These are phyloP conservation scores for Fistulinella prunicolor DNA, from an alignment of 768 basidiomycete genomes.

Conservation along the genomic window DNA sequence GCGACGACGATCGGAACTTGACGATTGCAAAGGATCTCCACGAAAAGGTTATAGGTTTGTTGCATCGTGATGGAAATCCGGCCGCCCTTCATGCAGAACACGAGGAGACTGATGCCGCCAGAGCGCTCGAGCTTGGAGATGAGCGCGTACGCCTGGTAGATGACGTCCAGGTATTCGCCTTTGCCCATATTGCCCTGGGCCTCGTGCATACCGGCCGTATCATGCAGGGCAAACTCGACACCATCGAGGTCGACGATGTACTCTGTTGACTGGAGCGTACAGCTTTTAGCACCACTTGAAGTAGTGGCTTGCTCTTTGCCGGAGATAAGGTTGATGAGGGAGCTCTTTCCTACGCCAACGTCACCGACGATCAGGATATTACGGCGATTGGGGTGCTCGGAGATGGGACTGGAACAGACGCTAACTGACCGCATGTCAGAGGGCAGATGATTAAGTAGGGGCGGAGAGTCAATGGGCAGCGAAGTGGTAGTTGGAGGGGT, in stretches of 20 bases:
- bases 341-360: conserved; percentile 37
- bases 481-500: not conserved
- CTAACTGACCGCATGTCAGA: conserved; percentile 13
- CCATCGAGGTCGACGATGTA: conserved; percentile 21
- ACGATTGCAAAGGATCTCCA: conserved; percentile 37
- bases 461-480: conserved; percentile 1
- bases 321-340: conserved; percentile 39
- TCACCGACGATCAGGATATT: conserved; percentile 30
- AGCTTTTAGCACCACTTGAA: conserved; percentile 32
- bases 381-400: conserved; percentile 12
- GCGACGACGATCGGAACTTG: conserved; percentile 31
- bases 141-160: conserved; percentile 32
- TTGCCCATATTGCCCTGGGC: conserved; percentile 23
- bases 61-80: conserved; percentile 23
- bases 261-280: conserved; percentile 31
- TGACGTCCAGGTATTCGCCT: conserved; percentile 23
- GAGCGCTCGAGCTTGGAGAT: conserved; percentile 29
- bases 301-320: conserved; percentile 24
- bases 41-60: conserved; percentile 34
- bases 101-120: conserved; percentile 28
- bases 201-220: conserved; percentile 30
- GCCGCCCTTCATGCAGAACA: conserved; percentile 31
- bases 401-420: conserved; percentile 12
- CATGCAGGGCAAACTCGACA: conserved; percentile 22
- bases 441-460: not conserved